Evolutionary conservation across 2,329 filamentous ascomycete genomes (phyloP).

Genomic region (Botrytis fragariae): DNA sequence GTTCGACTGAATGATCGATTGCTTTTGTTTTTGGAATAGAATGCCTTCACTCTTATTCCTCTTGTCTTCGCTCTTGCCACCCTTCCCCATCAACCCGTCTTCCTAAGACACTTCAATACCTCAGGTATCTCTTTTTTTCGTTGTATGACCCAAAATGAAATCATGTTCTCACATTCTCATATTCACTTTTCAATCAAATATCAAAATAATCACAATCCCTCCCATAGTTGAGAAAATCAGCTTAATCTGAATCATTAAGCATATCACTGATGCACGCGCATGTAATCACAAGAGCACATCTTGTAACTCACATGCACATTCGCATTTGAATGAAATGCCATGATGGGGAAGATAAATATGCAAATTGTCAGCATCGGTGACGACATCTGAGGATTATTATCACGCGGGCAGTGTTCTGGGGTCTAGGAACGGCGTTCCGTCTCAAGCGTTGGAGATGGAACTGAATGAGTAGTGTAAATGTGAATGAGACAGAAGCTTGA

Average conservation of each 20-base stretch:
- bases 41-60: background rate
- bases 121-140: too few relatives aligned
- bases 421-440: accelerated
- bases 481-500: background rate
- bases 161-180: background rate
- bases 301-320: background rate
- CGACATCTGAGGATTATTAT: too few relatives aligned
- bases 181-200: background rate
- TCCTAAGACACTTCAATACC: accelerated
- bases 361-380: background rate
- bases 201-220: background rate
- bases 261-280: background rate
- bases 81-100: background rate
- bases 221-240: too few relatives aligned
- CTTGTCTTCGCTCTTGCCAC: background rate
- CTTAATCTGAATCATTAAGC: too few relatives aligned
- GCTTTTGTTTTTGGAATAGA: background rate
- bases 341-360: background rate
- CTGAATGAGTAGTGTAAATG: background rate
- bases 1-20: too few relatives aligned
- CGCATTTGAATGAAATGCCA: background rate
- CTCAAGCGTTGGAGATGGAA: background rate
- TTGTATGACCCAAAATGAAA: too few relatives aligned
- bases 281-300: background rate
- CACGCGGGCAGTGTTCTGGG: background rate